Evolutionary conservation across 1,284 basidiomycete genomes (phyloP), one percentile per base, ranked within the genome.

Genomic region (Flammula alnicola): DNA sequence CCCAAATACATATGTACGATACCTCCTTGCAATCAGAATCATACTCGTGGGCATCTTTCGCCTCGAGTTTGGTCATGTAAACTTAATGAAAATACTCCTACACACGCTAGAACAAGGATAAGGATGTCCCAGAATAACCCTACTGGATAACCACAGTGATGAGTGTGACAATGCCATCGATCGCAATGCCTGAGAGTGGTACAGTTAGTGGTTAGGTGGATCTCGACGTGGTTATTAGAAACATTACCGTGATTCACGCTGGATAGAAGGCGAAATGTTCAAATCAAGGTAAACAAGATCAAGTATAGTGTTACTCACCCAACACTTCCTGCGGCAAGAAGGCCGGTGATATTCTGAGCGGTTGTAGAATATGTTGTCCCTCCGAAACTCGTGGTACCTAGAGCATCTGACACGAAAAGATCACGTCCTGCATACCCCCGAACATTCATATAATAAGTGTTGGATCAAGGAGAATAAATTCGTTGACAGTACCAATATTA

Each of bases 331-430:
- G 75, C 57, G 16, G 76, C 61, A 51, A 86, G 72, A 16, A 84
- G 69, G 31, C 80, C 80, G 2, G 72, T 74, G 26, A 83, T 53
- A 55, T 67, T 69, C 57, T 73, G 48, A 1, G 74, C 76, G 4
- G 65, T 65, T 0, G 84, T 84, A 17, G 42, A 58, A 57, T 87
- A 88, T 2, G 60, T 69, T 6, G 81, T 67, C 14, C 74, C 80
- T 2, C 59, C 64, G 48, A 73, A 79, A 48, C 50, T 67, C 1
- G 64, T 78, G 11, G 50, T 59, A 0, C 81, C 81, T 3, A 74
- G 51, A 9, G 81, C 80, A 20, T 55, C 59, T 1, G 63, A 49
- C 5, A 77, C 77, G 14, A 86, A 66, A 23, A 43, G 51, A 55
- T 86, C 62, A 11, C 81, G 64, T 7, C 64, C 64, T 68, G 49